phyloP scores from a whole-genome alignment of 164 flowering plant genomes.

The Vitis vinifera region ASM3070453v1 NC_081809.1:5495001-5495500 shows the following conservation, averaged over 20 bases:
- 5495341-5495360: slow-evolving; percentile 81
- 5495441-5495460: background rate
- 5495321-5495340: background rate
- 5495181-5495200: slow-evolving; percentile 73
- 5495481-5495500: too few species aligned
- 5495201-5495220: slow-evolving; percentile 59
- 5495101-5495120: slow-evolving; percentile 48
- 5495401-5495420: slow-evolving; percentile 53
- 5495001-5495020: slow-evolving; percentile 40
- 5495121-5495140: slow-evolving; percentile 71
- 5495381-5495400: slow-evolving; percentile 74
- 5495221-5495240: slow-evolving; percentile 86
- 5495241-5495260: slow-evolving; percentile 36
- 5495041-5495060: slow-evolving; percentile 68
- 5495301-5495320: background rate
- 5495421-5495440: slow-evolving; percentile 45
- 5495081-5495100: slow-evolving; percentile 60
- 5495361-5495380: slow-evolving; percentile 77
- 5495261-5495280: too few species aligned
- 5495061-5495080: slow-evolving; percentile 79
- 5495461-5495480: background rate
- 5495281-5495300: too few species aligned
- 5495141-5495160: slow-evolving; percentile 64
- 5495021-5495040: slow-evolving; percentile 60
- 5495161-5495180: slow-evolving; percentile 49